These are phyloP conservation scores for Candida broadrunensis DNA, from an alignment of 805 yeast species.

Conservation along the genomic window DNA sequence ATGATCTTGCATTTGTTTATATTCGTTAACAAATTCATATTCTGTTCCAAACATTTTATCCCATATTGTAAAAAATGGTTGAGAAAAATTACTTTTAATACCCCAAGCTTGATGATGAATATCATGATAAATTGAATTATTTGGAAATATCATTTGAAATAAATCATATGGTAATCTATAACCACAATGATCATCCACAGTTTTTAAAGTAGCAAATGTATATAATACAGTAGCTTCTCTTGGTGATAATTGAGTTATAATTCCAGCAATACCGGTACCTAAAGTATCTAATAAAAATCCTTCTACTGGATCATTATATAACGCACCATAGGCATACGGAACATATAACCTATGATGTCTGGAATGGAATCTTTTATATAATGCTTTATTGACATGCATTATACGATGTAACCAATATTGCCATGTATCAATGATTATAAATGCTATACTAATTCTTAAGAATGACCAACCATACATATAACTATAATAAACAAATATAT, in stretches of 20 bases:
- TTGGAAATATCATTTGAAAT: constrained; percentile 88
- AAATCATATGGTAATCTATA: constrained; percentile 89
- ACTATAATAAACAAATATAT: constrained; percentile 42
- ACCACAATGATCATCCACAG: constrained; percentile 99
- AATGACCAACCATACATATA: constrained; percentile 66
- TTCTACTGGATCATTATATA: constrained; percentile 91
- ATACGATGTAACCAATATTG: constrained; percentile 85
- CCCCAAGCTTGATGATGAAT: constrained; percentile 98
- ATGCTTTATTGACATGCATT: constrained; percentile 78
- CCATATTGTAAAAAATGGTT: constrained; percentile 96
- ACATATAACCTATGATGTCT: constrained; percentile 93
- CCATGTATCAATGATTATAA: constrained; percentile 87
- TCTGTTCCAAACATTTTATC: constrained; percentile 71
- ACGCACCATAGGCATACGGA: constrained; percentile 95
- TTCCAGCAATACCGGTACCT: constrained; percentile 84
- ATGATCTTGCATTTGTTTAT: constrained; percentile 61
- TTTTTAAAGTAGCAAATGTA: constrained; percentile 89
- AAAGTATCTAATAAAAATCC: constrained; percentile 89
- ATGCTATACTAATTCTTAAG: constrained; percentile 58
- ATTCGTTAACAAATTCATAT: constrained; percentile 59
- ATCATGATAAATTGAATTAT: constrained; percentile 93
- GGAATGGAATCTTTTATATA: constrained; percentile 84
- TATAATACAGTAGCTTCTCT: constrained; percentile 74
- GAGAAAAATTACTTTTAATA: constrained; percentile 86
- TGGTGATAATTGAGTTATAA: constrained; percentile 61